Base-by-base conservation (phyloP, 495 filamentous ascomycete genomes). In the Lindgomyces ingoldianus region DNA sequence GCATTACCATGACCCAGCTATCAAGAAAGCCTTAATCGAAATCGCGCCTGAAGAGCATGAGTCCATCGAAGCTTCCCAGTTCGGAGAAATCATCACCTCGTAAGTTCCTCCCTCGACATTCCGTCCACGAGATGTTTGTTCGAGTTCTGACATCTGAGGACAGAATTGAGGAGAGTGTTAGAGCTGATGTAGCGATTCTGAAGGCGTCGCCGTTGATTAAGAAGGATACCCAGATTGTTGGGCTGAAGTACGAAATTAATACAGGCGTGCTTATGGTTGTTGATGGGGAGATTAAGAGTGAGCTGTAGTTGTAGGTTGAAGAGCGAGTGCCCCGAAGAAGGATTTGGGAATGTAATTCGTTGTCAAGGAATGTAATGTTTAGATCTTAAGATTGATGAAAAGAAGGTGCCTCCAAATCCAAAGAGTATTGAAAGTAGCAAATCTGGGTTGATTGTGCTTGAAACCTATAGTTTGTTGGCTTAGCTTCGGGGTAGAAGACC, bases 131-230 rank as follows among this genome's bases (percentile, higher is more conserved):
- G 8, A 12, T 8, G 24, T 41, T 25, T 1, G n/a, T 10, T n/a
- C n/a, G 10, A 25, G n/a, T 55, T 18, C 16, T 50, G 50, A 49
- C 22, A 21, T 29, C 4, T 47, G 21, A 25, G n/a, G 1, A 9
- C 29, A 68, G 70, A 12, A 62, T 72, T 41, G 73, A 75, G 41
- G 70, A 74, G 10, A 75, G 68, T 42, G 51, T 75, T n/a, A 60
- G 51, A 57, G 72, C 71, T 55, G 73, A 75, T 53, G n/a, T 75
- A 2, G 62, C 30, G 4, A 30, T 71, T 1, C 24, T 75, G 25
- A 58, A 58, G 53, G 64, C 65, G n/a, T 72, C 70, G 8, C 73
- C 73, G 11, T 66, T 74, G 26, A 72, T 75, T 33, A 62, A 47
- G 25, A 72, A 70, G 45, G 56, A 53, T 3, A 73, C 67, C 1